Conservation (phyloP, 352 stramenopile genomes). For the Pythium utonaiense region DNA sequence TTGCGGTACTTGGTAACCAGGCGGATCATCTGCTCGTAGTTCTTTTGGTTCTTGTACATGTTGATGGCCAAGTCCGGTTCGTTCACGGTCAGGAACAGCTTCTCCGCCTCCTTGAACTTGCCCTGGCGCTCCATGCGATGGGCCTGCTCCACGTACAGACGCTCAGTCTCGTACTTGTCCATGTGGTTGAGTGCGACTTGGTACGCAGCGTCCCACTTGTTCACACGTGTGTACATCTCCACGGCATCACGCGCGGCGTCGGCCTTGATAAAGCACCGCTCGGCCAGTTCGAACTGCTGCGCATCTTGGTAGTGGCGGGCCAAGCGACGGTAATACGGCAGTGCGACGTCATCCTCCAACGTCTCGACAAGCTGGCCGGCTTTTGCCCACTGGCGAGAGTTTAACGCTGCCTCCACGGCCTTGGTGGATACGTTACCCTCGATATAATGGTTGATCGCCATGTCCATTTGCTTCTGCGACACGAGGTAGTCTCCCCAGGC, state of each 20-base stretch:
- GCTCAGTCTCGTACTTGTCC: constrained; percentile 89
- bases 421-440: constrained; percentile 91
- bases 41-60: constrained; percentile 96
- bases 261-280: constrained; percentile 92
- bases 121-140: constrained; percentile 88
- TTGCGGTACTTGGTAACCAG: constrained; percentile 92
- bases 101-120: constrained; percentile 93
- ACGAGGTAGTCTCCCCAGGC: constrained; percentile 93
- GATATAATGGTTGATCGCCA: constrained; percentile 97
- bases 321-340: constrained; percentile 88
- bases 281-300: constrained; percentile 80
- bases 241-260: constrained; percentile 87
- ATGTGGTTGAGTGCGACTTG: constrained; percentile 91
- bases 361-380: constrained; percentile 90
- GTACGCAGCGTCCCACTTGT: constrained; percentile 93
- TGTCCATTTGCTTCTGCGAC: constrained; percentile 92
- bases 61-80: constrained; percentile 92
- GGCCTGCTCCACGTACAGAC: constrained; percentile 92
- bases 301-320: constrained; percentile 90
- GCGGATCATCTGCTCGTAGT: constrained; percentile 95
- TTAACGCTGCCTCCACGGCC: constrained; percentile 90
- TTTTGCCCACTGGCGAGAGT: constrained; percentile 92
- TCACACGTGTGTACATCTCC: constrained; percentile 93
- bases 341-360: constrained; percentile 85
- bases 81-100: constrained; percentile 92